Evolutionary conservation across 2,329 filamentous ascomycete species (phyloP).

Genomic region (Beauveria rudraprayagi): DNA sequence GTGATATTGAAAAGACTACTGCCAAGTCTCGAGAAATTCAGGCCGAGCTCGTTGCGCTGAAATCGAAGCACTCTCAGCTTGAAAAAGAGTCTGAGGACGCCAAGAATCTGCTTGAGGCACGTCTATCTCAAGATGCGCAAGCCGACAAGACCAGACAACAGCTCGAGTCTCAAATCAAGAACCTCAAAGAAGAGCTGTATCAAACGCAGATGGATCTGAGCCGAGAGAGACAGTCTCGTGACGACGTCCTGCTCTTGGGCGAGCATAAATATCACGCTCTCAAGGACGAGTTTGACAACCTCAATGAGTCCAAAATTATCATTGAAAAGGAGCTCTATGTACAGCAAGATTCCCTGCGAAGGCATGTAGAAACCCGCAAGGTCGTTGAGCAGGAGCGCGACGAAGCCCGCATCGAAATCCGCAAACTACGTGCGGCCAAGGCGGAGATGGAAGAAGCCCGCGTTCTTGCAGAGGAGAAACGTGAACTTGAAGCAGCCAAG

Average conservation of each 20-base stretch:
- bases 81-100: constrained; percentile 85
- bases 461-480: constrained; percentile 69
- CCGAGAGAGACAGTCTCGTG: constrained; percentile 83
- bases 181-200: constrained; percentile 79
- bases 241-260: constrained; percentile 83
- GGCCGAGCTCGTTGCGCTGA: constrained; percentile 80
- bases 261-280: constrained; percentile 81
- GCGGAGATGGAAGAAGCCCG: constrained; percentile 79
- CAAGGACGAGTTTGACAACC: constrained; percentile 73
- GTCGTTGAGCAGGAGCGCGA: constrained; percentile 82
- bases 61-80: constrained; percentile 72
- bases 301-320: constrained; percentile 92
- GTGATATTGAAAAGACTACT: constrained; percentile 73
- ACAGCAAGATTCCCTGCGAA: constrained; percentile 83
- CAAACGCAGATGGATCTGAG: constrained; percentile 82
- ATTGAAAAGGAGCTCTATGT: constrained; percentile 97
- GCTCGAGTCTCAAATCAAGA: constrained; percentile 77
- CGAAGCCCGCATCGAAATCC: constrained; percentile 79
- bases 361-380: constrained; percentile 72
- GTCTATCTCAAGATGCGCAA: constrained; percentile 83
- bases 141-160: constrained; percentile 73
- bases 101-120: constrained; percentile 75
- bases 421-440: constrained; percentile 73
- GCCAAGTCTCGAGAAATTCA: constrained; percentile 73
- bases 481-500: constrained; percentile 70